Conservation (phyloP, 768 basidiomycete species). For the Trametes sanguinea region DNA sequence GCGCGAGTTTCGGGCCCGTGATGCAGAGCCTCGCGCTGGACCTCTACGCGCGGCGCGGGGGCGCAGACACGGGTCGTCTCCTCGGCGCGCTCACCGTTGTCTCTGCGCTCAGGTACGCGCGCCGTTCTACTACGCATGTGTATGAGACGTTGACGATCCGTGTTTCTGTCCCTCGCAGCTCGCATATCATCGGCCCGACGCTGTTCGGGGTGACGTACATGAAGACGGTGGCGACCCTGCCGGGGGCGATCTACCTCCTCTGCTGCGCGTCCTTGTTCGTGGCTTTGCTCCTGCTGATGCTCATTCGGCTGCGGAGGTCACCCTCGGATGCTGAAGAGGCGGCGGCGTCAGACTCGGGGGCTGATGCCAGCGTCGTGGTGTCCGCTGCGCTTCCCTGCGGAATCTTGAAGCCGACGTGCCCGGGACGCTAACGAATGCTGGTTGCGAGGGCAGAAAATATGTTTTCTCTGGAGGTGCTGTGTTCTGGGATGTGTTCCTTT, state of each 20-base stretch:
- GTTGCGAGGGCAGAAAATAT: no score
- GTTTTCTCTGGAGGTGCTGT: no score
- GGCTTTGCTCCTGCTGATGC: slow-evolving; percentile 11
- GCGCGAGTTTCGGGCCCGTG: slow-evolving; percentile 64
- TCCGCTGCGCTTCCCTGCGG: not conserved
- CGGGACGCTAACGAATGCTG: no score
- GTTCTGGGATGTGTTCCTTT: no score
- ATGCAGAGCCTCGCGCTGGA: slow-evolving; percentile 72
- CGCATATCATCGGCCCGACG: slow-evolving; percentile 72
- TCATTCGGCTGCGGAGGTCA: slow-evolving; percentile 11
- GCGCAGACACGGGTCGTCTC: slow-evolving; percentile 67
- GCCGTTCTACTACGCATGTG: no score
- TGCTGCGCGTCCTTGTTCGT: slow-evolving; percentile 18
- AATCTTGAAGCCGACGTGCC: no score
- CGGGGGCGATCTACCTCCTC: slow-evolving; percentile 55
- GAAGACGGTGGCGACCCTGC: slow-evolving; percentile 70
- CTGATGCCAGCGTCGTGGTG: not conserved
- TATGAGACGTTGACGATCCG: not conserved
- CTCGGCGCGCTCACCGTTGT: slow-evolving; percentile 84
- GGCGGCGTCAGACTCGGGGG: not conserved
- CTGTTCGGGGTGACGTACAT: slow-evolving; percentile 75
- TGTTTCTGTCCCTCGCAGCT: slow-evolving; percentile 38
- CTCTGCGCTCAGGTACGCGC: slow-evolving; percentile 60
- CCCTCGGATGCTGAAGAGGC: not conserved
- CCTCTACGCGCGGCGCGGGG: slow-evolving; percentile 55